These are phyloP conservation scores for Lactifluus echinatus DNA, from an alignment of 768 basidiomycete genomes.

Conservation along the genomic window DNA sequence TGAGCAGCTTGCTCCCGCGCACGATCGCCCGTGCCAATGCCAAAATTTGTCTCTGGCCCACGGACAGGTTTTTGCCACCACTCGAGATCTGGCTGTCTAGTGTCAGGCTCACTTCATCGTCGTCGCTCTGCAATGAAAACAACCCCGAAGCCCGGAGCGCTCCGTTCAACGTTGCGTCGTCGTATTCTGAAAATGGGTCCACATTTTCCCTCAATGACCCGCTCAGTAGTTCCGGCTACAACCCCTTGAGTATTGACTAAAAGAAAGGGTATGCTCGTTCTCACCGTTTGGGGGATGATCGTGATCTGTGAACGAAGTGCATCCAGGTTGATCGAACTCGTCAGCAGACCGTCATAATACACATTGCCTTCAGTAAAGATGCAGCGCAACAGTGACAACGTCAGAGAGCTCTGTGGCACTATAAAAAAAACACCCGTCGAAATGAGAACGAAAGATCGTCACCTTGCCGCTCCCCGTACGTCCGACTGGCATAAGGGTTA, in stretches of 20 bases:
- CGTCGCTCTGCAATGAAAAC: conserved; percentile 33
- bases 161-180: conserved; percentile 43
- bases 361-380: conserved; percentile 46
- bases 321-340: conserved; percentile 42
- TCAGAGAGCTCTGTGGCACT: conserved; percentile 36
- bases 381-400: conserved; percentile 45
- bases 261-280: conserved; percentile 12
- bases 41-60: conserved; percentile 55
- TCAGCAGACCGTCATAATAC: conserved; percentile 41
- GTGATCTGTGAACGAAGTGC: conserved; percentile 45
- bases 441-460: conserved; percentile 6
- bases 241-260: too few relatives aligned
- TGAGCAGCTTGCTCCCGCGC: conserved; percentile 45
- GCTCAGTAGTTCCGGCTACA: conserved; percentile 45
- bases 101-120: conserved; percentile 31
- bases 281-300: conserved; percentile 50
- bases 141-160: conserved; percentile 42
- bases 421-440: background rate
- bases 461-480: conserved; percentile 51
- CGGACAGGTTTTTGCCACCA: conserved; percentile 40
- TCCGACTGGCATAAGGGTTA: conserved; percentile 34
- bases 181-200: conserved; percentile 50
- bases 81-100: conserved; percentile 38
- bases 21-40: conserved; percentile 53
- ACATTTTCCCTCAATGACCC: conserved; percentile 50